Conservation (phyloP, 2,329 filamentous ascomycete species). For the Sclerotinia glacialis region DNA sequence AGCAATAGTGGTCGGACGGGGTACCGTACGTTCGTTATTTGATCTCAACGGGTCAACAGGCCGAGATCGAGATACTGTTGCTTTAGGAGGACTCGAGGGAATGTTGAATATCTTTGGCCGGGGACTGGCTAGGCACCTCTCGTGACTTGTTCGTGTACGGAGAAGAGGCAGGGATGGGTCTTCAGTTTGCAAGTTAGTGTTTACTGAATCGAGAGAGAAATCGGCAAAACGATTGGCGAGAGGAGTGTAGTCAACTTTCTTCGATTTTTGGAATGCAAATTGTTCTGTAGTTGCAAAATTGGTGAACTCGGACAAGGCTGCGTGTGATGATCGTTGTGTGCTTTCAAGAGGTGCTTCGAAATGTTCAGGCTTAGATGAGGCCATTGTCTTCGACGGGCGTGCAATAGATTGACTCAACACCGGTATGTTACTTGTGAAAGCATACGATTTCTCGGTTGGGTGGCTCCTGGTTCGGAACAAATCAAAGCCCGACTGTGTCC, state of each 20-base stretch:
- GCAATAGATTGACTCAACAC: constrained; percentile 27
- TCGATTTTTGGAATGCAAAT: constrained; percentile 27
- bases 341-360: constrained; percentile 25
- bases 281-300: constrained; percentile 32
- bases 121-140: constrained; percentile 31
- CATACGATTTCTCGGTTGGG: constrained; percentile 19
- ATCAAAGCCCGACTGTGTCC: neutral
- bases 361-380: constrained; percentile 21
- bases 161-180: constrained; percentile 27
- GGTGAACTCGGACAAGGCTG: constrained; percentile 35
- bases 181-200: constrained; percentile 26
- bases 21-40: constrained; percentile 22
- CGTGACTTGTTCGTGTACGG: constrained; percentile 25
- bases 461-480: constrained; percentile 10
- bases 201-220: constrained; percentile 27
- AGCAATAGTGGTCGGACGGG: constrained; percentile 20
- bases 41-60: constrained; percentile 26
- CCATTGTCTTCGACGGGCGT: constrained; percentile 28
- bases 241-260: constrained; percentile 33
- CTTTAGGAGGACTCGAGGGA: constrained; percentile 36
- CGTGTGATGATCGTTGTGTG: constrained; percentile 25
- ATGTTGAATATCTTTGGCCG: constrained; percentile 36
- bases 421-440: constrained; percentile 31
- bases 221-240: constrained; percentile 28
- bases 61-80: constrained; percentile 28